Evolutionary conservation across 495 filamentous ascomycete genomes (phyloP).

Genomic region (Penicillium tannophilum): DNA sequence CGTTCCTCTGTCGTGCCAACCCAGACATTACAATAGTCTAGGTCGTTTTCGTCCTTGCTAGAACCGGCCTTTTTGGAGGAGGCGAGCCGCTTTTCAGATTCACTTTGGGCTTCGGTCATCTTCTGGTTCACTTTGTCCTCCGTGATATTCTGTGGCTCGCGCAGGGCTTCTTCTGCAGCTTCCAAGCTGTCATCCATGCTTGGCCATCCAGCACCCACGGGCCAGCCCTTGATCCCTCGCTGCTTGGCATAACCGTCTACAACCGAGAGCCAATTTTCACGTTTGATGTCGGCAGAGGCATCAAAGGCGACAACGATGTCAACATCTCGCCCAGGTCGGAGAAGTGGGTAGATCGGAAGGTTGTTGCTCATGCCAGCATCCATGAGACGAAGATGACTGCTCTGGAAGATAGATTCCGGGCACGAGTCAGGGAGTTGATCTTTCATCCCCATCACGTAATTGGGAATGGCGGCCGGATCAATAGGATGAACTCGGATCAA

Average conservation of each 20-base stretch:
- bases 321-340: conserved; percentile 82
- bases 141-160: conserved; percentile 65
- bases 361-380: conserved; percentile 99
- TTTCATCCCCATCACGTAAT: conserved; percentile 80
- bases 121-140: conserved; percentile 61
- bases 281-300: conserved; percentile 78
- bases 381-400: conserved; percentile 80
- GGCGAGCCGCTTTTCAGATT: conserved; percentile 2
- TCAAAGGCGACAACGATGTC: conserved; percentile 93
- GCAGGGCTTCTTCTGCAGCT: conserved; percentile 62
- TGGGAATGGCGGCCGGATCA: conserved; percentile 84
- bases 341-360: conserved; percentile 89
- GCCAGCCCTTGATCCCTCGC: conserved; percentile 90
- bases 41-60: conserved; percentile 50
- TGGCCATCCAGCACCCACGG: conserved; percentile 89
- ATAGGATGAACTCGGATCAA: conserved; percentile 90
- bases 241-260: conserved; percentile 90
- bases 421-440: conserved; percentile 69
- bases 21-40: conserved; percentile 94
- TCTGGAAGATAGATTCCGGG: conserved; percentile 70
- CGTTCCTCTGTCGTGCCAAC: conserved; percentile 79
- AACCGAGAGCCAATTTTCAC: conserved; percentile 90
- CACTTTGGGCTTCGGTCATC: conserved; percentile 59
- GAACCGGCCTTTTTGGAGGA: conserved; percentile 6
- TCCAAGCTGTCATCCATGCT: conserved; percentile 53